Evolutionary conservation across 495 filamentous ascomycete genomes (phyloP).

Genomic region (Penicillium cosmopolitanum): DNA sequence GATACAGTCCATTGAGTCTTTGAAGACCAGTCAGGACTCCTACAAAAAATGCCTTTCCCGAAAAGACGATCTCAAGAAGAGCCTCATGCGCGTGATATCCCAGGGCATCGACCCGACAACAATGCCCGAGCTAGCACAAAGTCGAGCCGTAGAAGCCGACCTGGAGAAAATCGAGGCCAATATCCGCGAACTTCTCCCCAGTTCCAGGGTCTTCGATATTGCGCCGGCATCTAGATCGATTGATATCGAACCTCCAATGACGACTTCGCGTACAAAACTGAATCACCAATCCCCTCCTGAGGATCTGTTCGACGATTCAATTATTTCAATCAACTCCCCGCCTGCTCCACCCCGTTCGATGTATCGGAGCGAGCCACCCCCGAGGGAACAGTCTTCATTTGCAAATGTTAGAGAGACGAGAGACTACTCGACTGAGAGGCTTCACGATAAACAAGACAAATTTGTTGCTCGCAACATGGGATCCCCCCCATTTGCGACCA

Average conservation of each 20-base stretch:
- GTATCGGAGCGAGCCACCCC: background rate
- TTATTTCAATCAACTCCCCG: background rate
- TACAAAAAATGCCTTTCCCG: conserved; percentile 32
- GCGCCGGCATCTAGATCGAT: background rate
- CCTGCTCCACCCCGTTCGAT: background rate
- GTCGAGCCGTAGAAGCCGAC: conserved; percentile 38
- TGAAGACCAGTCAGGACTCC: conserved; percentile 33
- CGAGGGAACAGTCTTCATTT: background rate
- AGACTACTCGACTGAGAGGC: conserved; percentile 9
- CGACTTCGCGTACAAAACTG: background rate
- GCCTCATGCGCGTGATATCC: conserved; percentile 37
- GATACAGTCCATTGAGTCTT: conserved; percentile 39
- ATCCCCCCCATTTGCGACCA: conserved; percentile 28
- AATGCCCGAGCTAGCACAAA: conserved; percentile 42
- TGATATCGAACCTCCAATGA: background rate
- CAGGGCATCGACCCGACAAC: conserved; percentile 39
- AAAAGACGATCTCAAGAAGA: conserved; percentile 37
- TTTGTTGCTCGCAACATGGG: conserved; percentile 54
- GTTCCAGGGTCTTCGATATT: conserved; percentile 24
- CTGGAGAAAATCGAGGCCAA: conserved; percentile 37
- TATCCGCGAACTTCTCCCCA: conserved; percentile 36
- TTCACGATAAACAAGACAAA: conserved; percentile 32
- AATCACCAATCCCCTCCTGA: background rate
- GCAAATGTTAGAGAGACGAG: conserved; percentile 22
- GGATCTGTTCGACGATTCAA: background rate